phyloP scores from a whole-genome alignment of 2,329 filamentous ascomycete genomes.

The Fusarium pilosicola region DNA sequence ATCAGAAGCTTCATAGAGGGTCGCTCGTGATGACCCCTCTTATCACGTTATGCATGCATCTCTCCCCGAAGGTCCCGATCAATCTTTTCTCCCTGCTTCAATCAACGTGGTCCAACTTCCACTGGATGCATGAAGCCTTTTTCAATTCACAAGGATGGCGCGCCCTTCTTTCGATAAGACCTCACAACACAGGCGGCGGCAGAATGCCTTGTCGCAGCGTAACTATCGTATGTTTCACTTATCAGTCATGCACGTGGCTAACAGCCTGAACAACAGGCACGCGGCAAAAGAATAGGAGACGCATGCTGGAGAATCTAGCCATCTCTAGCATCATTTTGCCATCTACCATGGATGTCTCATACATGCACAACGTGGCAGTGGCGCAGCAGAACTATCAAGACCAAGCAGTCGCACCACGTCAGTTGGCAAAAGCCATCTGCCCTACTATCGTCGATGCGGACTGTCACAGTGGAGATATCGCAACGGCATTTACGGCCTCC shows the following conservation, averaged over 20 bases:
- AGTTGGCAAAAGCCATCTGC: background rate
- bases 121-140: background rate
- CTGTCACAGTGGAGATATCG: fast-evolving
- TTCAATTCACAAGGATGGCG: background rate
- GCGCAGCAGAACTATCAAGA: background rate
- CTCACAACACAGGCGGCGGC: background rate
- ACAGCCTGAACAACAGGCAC: background rate
- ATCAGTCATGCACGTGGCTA: background rate
- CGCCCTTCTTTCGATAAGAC: fast-evolving
- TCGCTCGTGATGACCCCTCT: background rate
- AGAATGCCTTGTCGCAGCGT: background rate
- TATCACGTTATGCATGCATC: background rate
- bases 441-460: background rate
- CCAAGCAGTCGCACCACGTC: fast-evolving
- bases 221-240: background rate
- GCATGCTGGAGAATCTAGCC: background rate
- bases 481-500: background rate
- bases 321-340: background rate
- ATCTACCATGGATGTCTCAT: background rate
- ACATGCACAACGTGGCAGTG: background rate
- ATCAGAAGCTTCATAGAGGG: background rate
- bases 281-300: background rate
- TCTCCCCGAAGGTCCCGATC: background rate
- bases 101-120: background rate
- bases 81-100: background rate